Base-by-base conservation (phyloP, 805 yeast species). In the Candida nanaspora region DNA sequence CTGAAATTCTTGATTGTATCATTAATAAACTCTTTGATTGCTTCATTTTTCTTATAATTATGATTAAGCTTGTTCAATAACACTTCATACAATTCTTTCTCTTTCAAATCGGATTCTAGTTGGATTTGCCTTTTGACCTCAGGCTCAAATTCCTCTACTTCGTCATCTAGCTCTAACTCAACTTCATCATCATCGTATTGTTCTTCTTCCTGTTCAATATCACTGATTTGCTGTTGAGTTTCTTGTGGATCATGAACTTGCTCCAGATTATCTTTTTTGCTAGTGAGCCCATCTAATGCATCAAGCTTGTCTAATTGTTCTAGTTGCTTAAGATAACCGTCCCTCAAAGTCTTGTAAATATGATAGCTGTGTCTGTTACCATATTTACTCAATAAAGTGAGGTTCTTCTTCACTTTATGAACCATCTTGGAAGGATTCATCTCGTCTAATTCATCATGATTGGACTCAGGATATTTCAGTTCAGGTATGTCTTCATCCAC, bases 31-130 rank as follows among this genome's bases (percentile, higher is more conserved):
- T 44, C 42, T 13, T 47, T 48, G 27, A 55, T 25, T 8, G 54
- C 51, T 29, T 55, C 53, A 27, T 56, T 49, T 25, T 53, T 49
- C 29, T 46, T 46, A 40, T 55, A 62, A 5, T 53, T 43, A 32
- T 54, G 46, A 49, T 45, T 45, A 2, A 49, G 35, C 33, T 56
- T 52, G 16, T 57, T 44, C 23, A 61, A 46, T 9, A 55, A 36
- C 6, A 65, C 27, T 35, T 61, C 64, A 37, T 44, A 57, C 40
- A 65, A 70, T 35, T 63, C 48, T 30, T 39, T 40, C 37, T 67
- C 71, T 4, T 43, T 42, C 30, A 63, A 37, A 45, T 66, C 70
- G 25, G 50, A 50, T 29, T 56, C 59, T 9, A 54, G 29, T 7
- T 23, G n/a, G 3, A 11, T 9, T n/a, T 23, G 10, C 25, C 15